Percentiles rank a stretch among this genome's conserved stretches.
phyloP scores from a whole-genome alignment of 345 rosid genomes.

The Diplotaxis tenuifolia region DNA sequence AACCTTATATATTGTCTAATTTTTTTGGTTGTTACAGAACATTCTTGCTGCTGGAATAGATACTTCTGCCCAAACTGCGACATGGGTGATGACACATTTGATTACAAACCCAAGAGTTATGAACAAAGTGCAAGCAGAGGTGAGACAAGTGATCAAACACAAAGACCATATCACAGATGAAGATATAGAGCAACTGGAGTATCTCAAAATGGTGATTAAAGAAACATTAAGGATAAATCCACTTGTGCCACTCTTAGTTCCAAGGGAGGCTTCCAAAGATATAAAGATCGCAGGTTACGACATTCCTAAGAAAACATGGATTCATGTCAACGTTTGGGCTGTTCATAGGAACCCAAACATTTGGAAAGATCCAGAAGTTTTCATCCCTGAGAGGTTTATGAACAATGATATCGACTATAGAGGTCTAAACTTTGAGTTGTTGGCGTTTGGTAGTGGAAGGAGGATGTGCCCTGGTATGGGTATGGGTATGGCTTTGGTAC shows the following conservation, averaged over 20 bases:
- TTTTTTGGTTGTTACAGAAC: background rate
- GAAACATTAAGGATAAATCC: background rate
- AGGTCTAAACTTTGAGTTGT: background rate
- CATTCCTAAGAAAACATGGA: background rate
- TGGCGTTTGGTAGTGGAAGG: background rate
- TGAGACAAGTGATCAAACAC: background rate
- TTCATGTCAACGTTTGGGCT: background rate
- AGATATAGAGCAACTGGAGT: background rate
- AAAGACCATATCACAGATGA: background rate
- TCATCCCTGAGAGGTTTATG: background rate
- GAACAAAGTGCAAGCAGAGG: background rate
- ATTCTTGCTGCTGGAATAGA: background rate
- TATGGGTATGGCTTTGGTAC: background rate
- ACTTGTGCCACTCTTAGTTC: background rate
- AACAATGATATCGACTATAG: background rate
- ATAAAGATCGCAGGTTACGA: background rate
- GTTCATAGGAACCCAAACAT: background rate
- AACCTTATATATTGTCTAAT: background rate
- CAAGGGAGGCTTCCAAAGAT: background rate
- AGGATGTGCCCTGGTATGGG: background rate
- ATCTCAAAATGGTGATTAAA: background rate
- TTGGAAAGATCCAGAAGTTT: background rate
- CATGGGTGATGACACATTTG: background rate
- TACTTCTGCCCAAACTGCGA: background rate
- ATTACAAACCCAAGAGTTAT: background rate